Base-by-base conservation (phyloP, 306 rosid species). In the Cyamopsis tetragonoloba region DNA sequence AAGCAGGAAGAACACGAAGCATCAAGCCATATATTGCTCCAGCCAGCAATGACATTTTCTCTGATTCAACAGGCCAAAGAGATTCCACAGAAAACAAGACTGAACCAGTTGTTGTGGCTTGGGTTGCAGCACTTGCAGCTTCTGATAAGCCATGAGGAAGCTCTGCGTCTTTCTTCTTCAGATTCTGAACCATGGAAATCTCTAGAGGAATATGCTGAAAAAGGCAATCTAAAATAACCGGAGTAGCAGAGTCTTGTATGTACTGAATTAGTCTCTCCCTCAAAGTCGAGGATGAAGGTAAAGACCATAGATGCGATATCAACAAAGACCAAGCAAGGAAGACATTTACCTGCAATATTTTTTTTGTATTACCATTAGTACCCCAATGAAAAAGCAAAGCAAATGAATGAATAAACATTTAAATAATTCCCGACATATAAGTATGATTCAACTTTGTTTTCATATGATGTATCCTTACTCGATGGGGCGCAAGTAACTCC, bases 1-100 rank as follows among this genome's bases (percentile, higher is more conserved):
- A 93, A 58, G 98, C 98, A 38, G 98, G 98, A 77, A 93, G 96
- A 83, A 89, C 80, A 71, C 78, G 79, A 57, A 93, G 91, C 98
- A 89, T 93, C 77, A 86, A 70, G 50, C 96, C 97, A 75, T 73
- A 89, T 63, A 88, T 74, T 75, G 91, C 93, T 60, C 98, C 96
- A 66, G 95, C 84, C 77, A 86, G 80, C 2, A 88, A 74, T 67
- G 95, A 80, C 70, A 93, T 64, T 83, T 89, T 93, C 77, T 66
- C 83, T 47, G 76, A 78, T 57, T 86, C 82, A 80, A 86, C 38
- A 11, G 91, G 91, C 98, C 98, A 89, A 69, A 93, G 83, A 54
- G 89, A 82, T 62, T 93, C 87, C 78, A 86, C 84, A 19, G 76
- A 60, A 73, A 79, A 77, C 54, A 83, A 66, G 66, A 84, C 70